A percentile compares a stretch with the other conserved stretches of the same genome.
Evolutionary conservation across 1,284 basidiomycete species (phyloP).

Genomic region (Acaromyces ingoldii): DNA sequence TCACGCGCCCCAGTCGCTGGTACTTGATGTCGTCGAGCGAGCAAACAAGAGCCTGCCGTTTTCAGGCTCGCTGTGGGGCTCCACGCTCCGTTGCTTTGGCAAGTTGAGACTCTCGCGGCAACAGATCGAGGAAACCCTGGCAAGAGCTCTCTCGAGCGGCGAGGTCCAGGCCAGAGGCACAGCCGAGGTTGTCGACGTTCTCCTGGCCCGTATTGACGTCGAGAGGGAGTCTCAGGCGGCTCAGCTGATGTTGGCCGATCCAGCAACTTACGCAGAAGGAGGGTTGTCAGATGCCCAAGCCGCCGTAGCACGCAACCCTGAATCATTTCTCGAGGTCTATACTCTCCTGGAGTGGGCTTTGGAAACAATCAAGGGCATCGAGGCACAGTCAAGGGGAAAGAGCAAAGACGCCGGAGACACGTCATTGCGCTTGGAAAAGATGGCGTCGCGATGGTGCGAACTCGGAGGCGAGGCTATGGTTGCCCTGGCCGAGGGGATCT

Average conservation of each 20-base stretch:
- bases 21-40: slow-evolving; percentile 22
- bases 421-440: slow-evolving; percentile 37
- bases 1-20: slow-evolving; percentile 18
- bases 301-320: slow-evolving; percentile 27
- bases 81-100: slow-evolving; percentile 26
- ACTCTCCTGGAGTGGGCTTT: slow-evolving; percentile 30
- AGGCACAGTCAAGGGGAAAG: slow-evolving; percentile 16
- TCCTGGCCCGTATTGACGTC: slow-evolving; percentile 40
- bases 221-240: slow-evolving; percentile 32
- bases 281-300: no score
- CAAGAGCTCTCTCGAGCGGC: slow-evolving; percentile 15
- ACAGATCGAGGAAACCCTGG: slow-evolving; percentile 34
- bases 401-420: slow-evolving; percentile 20
- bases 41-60: slow-evolving; percentile 28
- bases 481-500: slow-evolving; percentile 36
- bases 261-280: no score
- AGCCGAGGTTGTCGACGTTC: slow-evolving; percentile 22
- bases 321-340: slow-evolving; percentile 41
- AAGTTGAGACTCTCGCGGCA: slow-evolving; percentile 23
- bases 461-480: slow-evolving; percentile 26
- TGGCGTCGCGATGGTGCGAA: slow-evolving; percentile 18
- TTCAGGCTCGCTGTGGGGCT: slow-evolving; percentile 22
- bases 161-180: slow-evolving; percentile 15
- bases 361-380: slow-evolving; percentile 12
- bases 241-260: slow-evolving; percentile 15